These are phyloP conservation scores for Arthroderma sp. DNA, from an alignment of 2,329 filamentous ascomycete species.

Conservation along the genomic window DNA sequence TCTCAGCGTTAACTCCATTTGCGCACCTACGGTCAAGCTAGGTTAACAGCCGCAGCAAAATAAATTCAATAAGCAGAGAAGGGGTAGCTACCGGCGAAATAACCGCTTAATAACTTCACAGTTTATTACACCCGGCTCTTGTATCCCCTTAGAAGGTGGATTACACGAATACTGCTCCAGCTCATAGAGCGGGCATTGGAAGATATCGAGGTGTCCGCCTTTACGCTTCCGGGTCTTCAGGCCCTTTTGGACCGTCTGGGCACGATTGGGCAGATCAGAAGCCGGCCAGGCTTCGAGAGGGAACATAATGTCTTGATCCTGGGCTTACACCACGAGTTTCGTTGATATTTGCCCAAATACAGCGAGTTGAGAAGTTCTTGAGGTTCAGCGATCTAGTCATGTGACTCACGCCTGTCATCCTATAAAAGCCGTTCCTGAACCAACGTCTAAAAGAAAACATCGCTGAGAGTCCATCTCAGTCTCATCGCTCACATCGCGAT, in stretches of 20 bases:
- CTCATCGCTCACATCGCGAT: too few relatives aligned
- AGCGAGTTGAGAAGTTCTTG: too few relatives aligned
- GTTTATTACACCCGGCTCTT: constrained; percentile 30
- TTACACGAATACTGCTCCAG: constrained; percentile 52
- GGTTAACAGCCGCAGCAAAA: constrained; percentile 3
- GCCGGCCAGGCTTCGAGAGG: constrained; percentile 43
- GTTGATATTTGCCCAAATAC: too few relatives aligned
- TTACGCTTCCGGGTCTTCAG: constrained; percentile 40
- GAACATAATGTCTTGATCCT: constrained; percentile 32
- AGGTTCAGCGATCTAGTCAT: too few relatives aligned
- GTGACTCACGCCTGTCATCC: too few relatives aligned
- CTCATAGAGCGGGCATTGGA: constrained; percentile 44
- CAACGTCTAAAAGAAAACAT: too few relatives aligned
- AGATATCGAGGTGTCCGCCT: constrained; percentile 36
- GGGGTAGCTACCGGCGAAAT: constrained; percentile 42
- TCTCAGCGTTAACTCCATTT: constrained; percentile 46
- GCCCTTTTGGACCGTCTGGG: constrained; percentile 35
- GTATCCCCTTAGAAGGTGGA: constrained; percentile 32
- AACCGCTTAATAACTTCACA: constrained; percentile 47
- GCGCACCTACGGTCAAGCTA: constrained; percentile 26
- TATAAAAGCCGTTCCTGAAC: too few relatives aligned
- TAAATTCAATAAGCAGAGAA: not conserved
- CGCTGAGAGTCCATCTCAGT: too few relatives aligned
- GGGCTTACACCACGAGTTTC: too few relatives aligned
- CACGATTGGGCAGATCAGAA: constrained; percentile 36